A percentile compares a stretch with the other conserved stretches of the same genome.
These are phyloP conservation scores for Lachancea thermotolerans DNA, from an alignment of 805 yeast species.

Conservation along the genomic window DNA sequence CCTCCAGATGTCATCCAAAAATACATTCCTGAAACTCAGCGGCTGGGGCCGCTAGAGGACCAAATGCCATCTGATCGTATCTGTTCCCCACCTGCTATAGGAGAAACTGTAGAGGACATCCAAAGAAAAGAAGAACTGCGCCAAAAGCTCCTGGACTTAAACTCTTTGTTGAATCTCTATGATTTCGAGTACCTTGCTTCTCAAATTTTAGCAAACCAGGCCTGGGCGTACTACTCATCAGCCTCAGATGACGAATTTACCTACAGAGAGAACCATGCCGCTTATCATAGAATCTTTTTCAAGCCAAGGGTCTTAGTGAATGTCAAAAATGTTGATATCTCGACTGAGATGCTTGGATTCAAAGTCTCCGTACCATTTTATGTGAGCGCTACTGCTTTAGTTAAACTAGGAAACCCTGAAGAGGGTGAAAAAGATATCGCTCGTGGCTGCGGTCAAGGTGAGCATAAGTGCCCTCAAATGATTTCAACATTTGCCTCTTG, in stretches of 20 bases:
- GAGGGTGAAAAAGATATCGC: constrained; percentile 89
- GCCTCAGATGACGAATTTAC: constrained; percentile 93
- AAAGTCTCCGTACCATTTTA: constrained; percentile 72
- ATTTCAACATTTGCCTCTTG: constrained; percentile 87
- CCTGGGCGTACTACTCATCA: constrained; percentile 89
- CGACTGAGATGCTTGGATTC: constrained; percentile 72
- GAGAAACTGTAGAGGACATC: constrained; percentile 29
- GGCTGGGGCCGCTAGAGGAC: constrained; percentile 50
- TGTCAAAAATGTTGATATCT: constrained; percentile 63
- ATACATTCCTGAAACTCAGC: constrained; percentile 50
- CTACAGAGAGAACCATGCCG: constrained; percentile 81
- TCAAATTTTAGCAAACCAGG: constrained; percentile 65
- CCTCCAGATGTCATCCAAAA: constrained; percentile 78
- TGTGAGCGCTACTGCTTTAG: constrained; percentile 86
- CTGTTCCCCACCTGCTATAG: constrained; percentile 29
- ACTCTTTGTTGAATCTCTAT: constrained; percentile 64
- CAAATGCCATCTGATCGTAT: constrained; percentile 26
- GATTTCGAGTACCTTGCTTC: constrained; percentile 88
- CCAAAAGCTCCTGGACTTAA: constrained; percentile 58
- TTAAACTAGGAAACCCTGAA: constrained; percentile 75
- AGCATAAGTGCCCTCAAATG: constrained; percentile 65
- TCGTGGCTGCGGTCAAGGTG: constrained; percentile 67
- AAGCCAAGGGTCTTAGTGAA: constrained; percentile 78
- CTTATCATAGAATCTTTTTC: constrained; percentile 83
- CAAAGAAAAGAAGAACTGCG: constrained; percentile 22